phyloP scores from a whole-genome alignment of 257 asterid genomes.

The Rhazya stricta region DNA sequence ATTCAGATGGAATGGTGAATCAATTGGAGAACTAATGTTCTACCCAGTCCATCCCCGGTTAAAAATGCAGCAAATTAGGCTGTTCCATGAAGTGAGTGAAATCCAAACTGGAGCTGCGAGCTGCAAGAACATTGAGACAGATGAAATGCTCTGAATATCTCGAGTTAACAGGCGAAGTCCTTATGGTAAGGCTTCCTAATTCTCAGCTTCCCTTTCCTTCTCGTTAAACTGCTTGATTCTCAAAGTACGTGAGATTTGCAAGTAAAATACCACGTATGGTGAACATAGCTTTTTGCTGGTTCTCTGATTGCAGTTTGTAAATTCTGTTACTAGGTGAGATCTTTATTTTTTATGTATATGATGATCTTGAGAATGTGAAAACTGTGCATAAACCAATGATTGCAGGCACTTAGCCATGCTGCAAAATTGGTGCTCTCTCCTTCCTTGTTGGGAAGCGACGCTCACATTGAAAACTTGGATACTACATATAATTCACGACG shows the following conservation, averaged over 20 bases:
- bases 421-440: background rate
- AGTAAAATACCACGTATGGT: too few relatives aligned
- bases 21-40: background rate
- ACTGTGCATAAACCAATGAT: too few relatives aligned
- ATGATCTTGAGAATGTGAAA: background rate
- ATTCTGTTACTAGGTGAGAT: too few relatives aligned
- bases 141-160: background rate
- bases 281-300: background rate
- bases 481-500: background rate
- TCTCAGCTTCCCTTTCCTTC: background rate
- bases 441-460: background rate
- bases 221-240: background rate
- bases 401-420: background rate
- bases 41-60: background rate
- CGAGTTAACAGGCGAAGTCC: background rate
- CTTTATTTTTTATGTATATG: too few relatives aligned
- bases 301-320: too few relatives aligned
- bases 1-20: background rate
- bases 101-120: background rate
- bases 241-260: background rate
- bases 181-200: background rate
- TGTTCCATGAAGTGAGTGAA: background rate
- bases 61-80: background rate
- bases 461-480: background rate
- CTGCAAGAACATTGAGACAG: background rate